phyloP scores from a whole-genome alignment of 83 land plant species.

The Thuja plicata region DNA sequence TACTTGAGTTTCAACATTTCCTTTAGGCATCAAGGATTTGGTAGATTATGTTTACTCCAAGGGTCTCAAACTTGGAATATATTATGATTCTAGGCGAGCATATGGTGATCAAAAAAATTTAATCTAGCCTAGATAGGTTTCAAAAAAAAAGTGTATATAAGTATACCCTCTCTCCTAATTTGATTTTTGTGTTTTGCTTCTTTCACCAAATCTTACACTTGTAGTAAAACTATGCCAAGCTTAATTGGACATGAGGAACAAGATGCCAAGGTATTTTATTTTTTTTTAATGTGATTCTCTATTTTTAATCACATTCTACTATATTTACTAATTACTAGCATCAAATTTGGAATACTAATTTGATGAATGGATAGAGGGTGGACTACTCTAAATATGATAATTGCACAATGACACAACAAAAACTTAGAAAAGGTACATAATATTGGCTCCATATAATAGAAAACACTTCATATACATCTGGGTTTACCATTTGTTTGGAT shows the following conservation, averaged over 20 bases:
- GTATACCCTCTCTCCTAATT: background rate
- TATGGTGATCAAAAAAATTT: background rate
- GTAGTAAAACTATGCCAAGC: constrained; percentile 70
- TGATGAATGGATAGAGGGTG: constrained; percentile 39
- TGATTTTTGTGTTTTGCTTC: background rate
- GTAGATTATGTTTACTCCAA: constrained; percentile 65
- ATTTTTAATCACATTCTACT: too few species aligned
- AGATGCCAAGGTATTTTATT: constrained; percentile 36
- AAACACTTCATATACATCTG: too few species aligned
- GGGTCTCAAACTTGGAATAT: constrained; percentile 62
- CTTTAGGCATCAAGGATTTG: constrained; percentile 59
- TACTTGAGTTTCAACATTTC: constrained; percentile 43
- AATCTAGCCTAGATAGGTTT: background rate
- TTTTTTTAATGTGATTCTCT: too few species aligned
- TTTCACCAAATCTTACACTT: constrained; percentile 40
- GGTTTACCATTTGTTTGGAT: too few species aligned
- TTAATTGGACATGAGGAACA: constrained; percentile 68
- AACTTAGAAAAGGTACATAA: constrained; percentile 44
- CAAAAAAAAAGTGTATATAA: background rate
- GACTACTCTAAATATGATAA: constrained; percentile 84
- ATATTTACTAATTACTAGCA: too few species aligned
- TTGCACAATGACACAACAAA: constrained; percentile 40
- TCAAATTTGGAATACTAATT: constrained; percentile 42
- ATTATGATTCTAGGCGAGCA: constrained; percentile 57
- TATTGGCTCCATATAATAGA: too few species aligned